phyloP scores from a whole-genome alignment of 139 green algal genomes.

The Chlorella sp. region DNA sequence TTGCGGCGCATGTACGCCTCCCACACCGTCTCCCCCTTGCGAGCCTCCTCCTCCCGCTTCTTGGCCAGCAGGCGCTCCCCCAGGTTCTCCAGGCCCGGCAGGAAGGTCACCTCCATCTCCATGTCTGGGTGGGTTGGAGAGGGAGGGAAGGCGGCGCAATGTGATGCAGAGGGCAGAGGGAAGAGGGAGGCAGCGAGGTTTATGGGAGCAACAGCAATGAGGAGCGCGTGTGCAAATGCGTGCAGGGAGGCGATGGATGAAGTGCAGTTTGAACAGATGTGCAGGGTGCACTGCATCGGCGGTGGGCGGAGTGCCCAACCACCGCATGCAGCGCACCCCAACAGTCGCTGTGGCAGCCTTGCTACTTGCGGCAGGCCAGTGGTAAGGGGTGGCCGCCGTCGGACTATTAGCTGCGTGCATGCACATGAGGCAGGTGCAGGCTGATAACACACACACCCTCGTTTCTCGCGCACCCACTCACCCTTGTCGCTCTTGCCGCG shows the following conservation, averaged over 20 bases:
- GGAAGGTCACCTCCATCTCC: slow-evolving; percentile 83
- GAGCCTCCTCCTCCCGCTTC: slow-evolving; percentile 58
- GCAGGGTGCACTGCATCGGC: background rate
- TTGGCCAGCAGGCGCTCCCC: slow-evolving; percentile 76
- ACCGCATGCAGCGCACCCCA: background rate
- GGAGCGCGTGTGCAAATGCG: too few species aligned
- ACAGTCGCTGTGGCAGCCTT: slow-evolving; percentile 12
- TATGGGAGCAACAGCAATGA: too few species aligned
- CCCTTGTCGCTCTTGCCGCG: slow-evolving; percentile 43
- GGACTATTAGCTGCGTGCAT: slow-evolving; percentile 23
- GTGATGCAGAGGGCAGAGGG: background rate
- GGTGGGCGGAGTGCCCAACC: background rate
- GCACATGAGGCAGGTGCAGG: background rate
- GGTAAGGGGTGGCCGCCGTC: slow-evolving; percentile 11
- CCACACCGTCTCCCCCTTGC: slow-evolving; percentile 85
- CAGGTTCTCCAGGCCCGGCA: slow-evolving; percentile 82
- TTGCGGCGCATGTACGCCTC: slow-evolving; percentile 74
- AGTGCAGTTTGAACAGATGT: background rate
- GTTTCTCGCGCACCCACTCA: too few species aligned
- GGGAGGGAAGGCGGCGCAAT: too few species aligned
- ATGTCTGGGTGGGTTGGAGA: slow-evolving; percentile 33
- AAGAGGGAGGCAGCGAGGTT: background rate
- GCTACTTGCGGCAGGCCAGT: slow-evolving; percentile 23
- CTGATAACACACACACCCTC: too few species aligned
- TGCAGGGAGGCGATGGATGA: too few species aligned